These are phyloP conservation scores for Leccinum broughii DNA, from an alignment of 768 basidiomycete species.

Conservation along the genomic window DNA sequence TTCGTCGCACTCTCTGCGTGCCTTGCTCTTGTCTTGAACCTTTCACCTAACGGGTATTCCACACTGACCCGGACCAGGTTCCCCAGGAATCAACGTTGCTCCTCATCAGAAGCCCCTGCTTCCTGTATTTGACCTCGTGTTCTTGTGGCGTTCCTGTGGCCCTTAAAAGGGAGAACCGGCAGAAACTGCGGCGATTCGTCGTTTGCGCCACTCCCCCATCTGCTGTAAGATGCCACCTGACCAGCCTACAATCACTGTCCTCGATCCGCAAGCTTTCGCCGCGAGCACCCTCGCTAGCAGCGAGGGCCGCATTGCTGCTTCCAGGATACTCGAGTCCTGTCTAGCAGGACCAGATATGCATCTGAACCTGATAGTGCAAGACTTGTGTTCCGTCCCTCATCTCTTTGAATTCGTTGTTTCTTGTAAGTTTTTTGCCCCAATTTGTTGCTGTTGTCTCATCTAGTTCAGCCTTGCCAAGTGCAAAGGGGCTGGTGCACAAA, in stretches of 20 bases:
- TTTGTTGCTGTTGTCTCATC: background rate
- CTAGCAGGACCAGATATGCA: conserved; percentile 22
- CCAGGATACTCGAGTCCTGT: conserved; percentile 24
- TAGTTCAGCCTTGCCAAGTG: conserved; percentile 15
- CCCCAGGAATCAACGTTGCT: background rate
- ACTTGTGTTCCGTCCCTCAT: conserved; percentile 27
- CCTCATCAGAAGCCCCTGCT: conserved; percentile 8
- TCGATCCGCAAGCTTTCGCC: conserved; percentile 22
- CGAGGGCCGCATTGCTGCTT: conserved; percentile 20
- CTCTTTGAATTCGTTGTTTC: conserved; percentile 35
- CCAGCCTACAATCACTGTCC: conserved; percentile 3
- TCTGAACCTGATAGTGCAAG: conserved; percentile 28
- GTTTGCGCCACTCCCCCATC: background rate
- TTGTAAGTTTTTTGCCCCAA: conserved; percentile 11
- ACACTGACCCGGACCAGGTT: background rate
- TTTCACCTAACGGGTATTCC: background rate
- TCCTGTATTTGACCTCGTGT: background rate
- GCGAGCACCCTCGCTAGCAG: conserved; percentile 17
- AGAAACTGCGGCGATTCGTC: background rate
- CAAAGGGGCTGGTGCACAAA: conserved; percentile 21
- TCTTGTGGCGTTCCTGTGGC: background rate
- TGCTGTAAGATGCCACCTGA: conserved; percentile 1
- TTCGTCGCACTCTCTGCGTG: background rate
- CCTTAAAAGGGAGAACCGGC: background rate
- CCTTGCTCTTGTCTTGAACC: background rate